phyloP scores from a whole-genome alignment of 768 basidiomycete genomes.

The Auriscalpium orientale region DNA sequence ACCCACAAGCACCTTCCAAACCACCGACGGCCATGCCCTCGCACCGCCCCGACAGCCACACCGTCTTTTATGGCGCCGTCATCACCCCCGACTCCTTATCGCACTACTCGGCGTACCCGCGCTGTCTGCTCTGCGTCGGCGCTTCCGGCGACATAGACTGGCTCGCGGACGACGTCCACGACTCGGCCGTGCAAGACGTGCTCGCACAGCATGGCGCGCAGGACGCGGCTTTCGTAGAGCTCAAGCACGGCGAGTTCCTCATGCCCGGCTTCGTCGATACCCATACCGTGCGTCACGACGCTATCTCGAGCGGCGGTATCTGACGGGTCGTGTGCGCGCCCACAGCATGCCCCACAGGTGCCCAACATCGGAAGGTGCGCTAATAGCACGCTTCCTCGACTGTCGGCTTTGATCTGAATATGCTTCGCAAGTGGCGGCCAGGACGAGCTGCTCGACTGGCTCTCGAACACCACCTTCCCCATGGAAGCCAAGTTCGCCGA shows the following conservation, averaged over 20 bases:
- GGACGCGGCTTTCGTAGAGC: slow-evolving; percentile 28
- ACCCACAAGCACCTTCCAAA: background rate
- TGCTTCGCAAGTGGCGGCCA: slow-evolving; percentile 57
- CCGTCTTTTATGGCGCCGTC: slow-evolving; percentile 48
- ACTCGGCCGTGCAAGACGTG: slow-evolving; percentile 38
- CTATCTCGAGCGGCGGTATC: background rate
- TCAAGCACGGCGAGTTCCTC: slow-evolving; percentile 49
- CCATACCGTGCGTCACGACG: slow-evolving; percentile 58
- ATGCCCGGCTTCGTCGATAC: slow-evolving; percentile 91
- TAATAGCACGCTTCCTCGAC: background rate
- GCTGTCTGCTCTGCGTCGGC: slow-evolving; percentile 47
- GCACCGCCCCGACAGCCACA: background rate
- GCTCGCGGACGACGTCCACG: slow-evolving; percentile 54
- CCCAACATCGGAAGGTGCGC: slow-evolving; percentile 61
- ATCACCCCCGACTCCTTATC: slow-evolving; percentile 44
- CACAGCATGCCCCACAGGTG: slow-evolving; percentile 74
- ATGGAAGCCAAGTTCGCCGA: slow-evolving; percentile 74
- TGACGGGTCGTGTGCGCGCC: background rate
- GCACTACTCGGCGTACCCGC: slow-evolving; percentile 38
- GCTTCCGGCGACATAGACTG: slow-evolving; percentile 56
- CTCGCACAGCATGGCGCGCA: slow-evolving; percentile 43
- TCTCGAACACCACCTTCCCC: slow-evolving; percentile 79
- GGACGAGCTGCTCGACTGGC: slow-evolving; percentile 86
- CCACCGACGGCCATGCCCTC: background rate
- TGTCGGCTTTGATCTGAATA: too few relatives aligned